phyloP scores from a whole-genome alignment of 176 grass and related monocot genomes.

The Cenchrus americanus region DNA sequence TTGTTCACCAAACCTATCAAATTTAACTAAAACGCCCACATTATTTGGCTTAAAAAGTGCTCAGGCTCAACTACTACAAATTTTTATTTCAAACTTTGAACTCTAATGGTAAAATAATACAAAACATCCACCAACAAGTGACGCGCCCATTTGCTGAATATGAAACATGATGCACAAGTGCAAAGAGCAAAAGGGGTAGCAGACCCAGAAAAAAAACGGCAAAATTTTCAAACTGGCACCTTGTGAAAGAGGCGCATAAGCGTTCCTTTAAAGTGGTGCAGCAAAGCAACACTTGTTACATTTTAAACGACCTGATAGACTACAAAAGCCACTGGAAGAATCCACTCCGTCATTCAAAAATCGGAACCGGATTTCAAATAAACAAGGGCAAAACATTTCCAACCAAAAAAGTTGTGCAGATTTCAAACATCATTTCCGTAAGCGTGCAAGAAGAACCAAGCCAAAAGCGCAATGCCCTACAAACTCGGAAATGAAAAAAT shows the following conservation, averaged over 20 bases:
- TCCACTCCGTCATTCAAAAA: not conserved
- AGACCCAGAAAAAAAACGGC: not conserved
- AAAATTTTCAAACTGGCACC: not conserved
- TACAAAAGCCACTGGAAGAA: not conserved
- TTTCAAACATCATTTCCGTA: not conserved
- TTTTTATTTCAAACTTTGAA: not conserved
- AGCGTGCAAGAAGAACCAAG: not conserved
- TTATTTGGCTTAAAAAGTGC: not conserved
- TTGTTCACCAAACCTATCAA: slow-evolving; percentile 14
- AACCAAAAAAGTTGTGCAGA: not conserved
- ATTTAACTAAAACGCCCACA: slow-evolving; percentile 9
- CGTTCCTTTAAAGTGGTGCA: not conserved
- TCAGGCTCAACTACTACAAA: not conserved
- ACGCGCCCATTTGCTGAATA: not conserved
- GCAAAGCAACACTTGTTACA: not conserved
- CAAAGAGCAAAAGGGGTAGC: not conserved
- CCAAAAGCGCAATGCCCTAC: not conserved
- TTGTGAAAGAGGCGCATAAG: not conserved
- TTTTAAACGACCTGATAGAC: slow-evolving; percentile 7
- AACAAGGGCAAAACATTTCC: not conserved
- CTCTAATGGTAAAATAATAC: not conserved
- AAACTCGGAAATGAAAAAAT: not conserved
- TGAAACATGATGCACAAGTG: not conserved
- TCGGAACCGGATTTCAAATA: not conserved
- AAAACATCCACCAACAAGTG: not conserved